Base-by-base conservation (phyloP, 1,284 basidiomycete species). In the Naganishia sp. region DNA sequence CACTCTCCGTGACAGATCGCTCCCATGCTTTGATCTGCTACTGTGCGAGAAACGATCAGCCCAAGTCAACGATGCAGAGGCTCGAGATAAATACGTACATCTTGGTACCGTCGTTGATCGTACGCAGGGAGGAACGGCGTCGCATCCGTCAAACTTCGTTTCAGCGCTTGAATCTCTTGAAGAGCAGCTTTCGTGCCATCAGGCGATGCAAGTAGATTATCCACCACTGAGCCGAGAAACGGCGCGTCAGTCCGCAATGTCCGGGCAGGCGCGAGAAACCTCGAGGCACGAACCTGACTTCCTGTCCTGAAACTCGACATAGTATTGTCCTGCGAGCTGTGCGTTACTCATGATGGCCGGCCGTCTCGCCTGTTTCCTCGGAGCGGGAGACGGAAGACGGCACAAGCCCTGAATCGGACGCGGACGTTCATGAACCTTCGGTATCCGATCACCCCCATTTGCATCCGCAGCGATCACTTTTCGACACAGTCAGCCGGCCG, bases 21-120 rank as follows among this genome's bases (percentile, higher is more conserved):
- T 66, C 56, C 56, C 57, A 53, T 43, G 43, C 43, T 61, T 66
- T 66, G 56, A 57, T 60, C 44, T 66, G 65, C 65, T 66, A 66
- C 65, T 66, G 25, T 21, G 53, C 18, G 28, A 33, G 9, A 1
- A 23, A 18, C 33, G 15, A 28, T 18, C 43, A 44, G 44, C 15
- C 13, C 5, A 28, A 28, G 28, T 5, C 28, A 3, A 28, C 28
- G 6, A 15, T 45, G 43, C 43, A 2, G 3, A 15, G n/a, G 43
- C n/a, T 45, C 3, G 13, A 15, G 2, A 6, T 16, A 3, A 15
- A 45, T 9, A 55, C 56, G 45, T 49, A 54, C 65, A 50, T 66
- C 65, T 15, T 60, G 55, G 56, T 60, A 57, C 46, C 55, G 65
- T 16, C 65, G 21, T 31, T 57, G 56, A 25, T 66, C 65, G 44